Evolutionary conservation across 75 land plant genomes (phyloP).

Genomic region (Selaginella tamariscina): DNA sequence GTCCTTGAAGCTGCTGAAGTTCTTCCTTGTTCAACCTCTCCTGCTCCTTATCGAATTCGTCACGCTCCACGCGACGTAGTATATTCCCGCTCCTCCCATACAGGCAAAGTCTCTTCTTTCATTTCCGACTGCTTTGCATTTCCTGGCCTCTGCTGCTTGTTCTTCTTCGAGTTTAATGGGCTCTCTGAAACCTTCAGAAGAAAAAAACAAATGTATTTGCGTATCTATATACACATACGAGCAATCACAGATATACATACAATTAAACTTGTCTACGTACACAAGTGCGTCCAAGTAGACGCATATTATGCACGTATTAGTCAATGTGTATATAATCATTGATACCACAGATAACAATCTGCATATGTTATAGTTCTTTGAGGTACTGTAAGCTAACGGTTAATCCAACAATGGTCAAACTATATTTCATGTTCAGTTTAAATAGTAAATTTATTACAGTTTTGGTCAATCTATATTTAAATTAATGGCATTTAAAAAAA

Average conservation of each 20-base stretch:
- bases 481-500: no score
- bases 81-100: slow-evolving; percentile 27
- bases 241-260: no score
- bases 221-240: no score
- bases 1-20: slow-evolving; percentile 28
- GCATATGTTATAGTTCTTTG: no score
- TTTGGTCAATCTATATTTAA: no score
- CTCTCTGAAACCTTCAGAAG: neutral
- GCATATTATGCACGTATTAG: neutral
- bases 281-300: slow-evolving; percentile 10
- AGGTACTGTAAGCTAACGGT: no score
- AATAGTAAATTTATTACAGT: neutral
- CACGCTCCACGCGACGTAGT: slow-evolving; percentile 16
- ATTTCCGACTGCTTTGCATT: slow-evolving; percentile 11
- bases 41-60: neutral
- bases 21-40: slow-evolving; percentile 17
- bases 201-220: no score
- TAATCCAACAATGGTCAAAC: no score
- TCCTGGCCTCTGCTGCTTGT: slow-evolving; percentile 6
- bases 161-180: neutral
- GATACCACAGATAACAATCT: no score
- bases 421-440: neutral
- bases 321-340: neutral
- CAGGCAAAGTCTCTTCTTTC: slow-evolving; percentile 13
- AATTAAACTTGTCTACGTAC: slow-evolving; percentile 3